phyloP scores from a whole-genome alignment of 2,329 filamentous ascomycete species.

The Fusarium albidum region DNA sequence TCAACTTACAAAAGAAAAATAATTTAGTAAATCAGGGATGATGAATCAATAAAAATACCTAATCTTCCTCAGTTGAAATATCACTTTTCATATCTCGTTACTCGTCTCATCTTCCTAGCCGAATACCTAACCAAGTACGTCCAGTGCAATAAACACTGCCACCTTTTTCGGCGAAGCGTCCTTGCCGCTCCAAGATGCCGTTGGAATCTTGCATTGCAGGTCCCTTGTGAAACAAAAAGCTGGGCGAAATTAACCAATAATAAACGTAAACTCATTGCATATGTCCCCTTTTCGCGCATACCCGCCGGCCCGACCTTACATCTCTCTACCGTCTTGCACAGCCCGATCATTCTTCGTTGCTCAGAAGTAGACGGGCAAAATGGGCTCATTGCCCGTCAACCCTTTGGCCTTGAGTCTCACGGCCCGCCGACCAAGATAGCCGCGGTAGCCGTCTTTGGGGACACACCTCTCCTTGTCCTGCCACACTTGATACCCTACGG shows the following conservation, averaged over 20 bases:
- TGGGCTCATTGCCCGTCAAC: constrained; percentile 33
- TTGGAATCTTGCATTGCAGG: too few relatives aligned
- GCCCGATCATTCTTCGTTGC: constrained; percentile 9
- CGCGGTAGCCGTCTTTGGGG: constrained; percentile 40
- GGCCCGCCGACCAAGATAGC: constrained; percentile 31
- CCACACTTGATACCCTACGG: constrained; percentile 42
- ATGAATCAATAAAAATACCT: too few relatives aligned
- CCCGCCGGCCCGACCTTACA: neutral
- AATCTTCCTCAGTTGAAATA: too few relatives aligned
- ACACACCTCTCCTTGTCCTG: constrained; percentile 33
- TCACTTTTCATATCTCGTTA: too few relatives aligned
- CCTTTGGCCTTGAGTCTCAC: constrained; percentile 30
- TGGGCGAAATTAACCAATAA: constrained; percentile 8
- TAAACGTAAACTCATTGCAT: neutral
- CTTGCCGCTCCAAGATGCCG: too few relatives aligned
- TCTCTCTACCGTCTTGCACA: neutral
- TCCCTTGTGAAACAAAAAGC: too few relatives aligned
- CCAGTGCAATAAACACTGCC: too few relatives aligned
- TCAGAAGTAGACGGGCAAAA: constrained; percentile 21
- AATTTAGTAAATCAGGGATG: too few relatives aligned
- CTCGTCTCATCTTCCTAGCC: too few relatives aligned
- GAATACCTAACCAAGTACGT: too few relatives aligned
- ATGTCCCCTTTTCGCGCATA: constrained; percentile 1
- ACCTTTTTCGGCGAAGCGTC: too few relatives aligned
- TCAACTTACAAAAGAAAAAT: too few relatives aligned